A percentile compares a stretch with the other conserved stretches of the same genome.
Evolutionary conservation across 2,329 filamentous ascomycete species (phyloP).

Genomic region (Ustilaginoidea virens): DNA sequence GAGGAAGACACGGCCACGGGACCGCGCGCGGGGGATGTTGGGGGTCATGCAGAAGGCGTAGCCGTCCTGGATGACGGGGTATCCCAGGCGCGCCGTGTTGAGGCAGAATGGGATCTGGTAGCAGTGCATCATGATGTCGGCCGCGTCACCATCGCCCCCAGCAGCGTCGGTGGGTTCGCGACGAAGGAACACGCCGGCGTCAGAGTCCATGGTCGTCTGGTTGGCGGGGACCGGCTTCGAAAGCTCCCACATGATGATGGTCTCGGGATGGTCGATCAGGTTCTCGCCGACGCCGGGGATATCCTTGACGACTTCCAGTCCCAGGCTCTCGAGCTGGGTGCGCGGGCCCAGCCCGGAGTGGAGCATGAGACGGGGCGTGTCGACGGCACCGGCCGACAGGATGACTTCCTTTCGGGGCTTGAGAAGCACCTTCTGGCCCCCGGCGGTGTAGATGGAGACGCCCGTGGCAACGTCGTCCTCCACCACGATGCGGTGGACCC

Average conservation of each 20-base stretch:
- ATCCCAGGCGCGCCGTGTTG: slow-evolving; percentile 72
- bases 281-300: slow-evolving; percentile 46
- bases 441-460: slow-evolving; percentile 47
- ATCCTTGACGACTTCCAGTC: slow-evolving; percentile 39
- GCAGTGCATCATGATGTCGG: slow-evolving; percentile 92
- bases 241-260: slow-evolving; percentile 57
- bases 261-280: slow-evolving; percentile 44
- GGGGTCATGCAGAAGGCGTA: slow-evolving; percentile 90
- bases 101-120: slow-evolving; percentile 88
- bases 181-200: slow-evolving; percentile 77
- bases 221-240: slow-evolving; percentile 60
- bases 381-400: slow-evolving; percentile 64
- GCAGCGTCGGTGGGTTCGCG: slow-evolving; percentile 55
- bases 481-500: slow-evolving; percentile 72
- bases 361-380: slow-evolving; percentile 56
- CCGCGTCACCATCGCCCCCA: slow-evolving; percentile 55
- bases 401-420: slow-evolving; percentile 61
- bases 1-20: slow-evolving; percentile 62
- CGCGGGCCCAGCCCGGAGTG: slow-evolving; percentile 41
- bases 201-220: slow-evolving; percentile 83
- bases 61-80: slow-evolving; percentile 43
- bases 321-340: slow-evolving; percentile 34
- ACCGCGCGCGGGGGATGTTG: slow-evolving; percentile 73
- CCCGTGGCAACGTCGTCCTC: slow-evolving; percentile 55
- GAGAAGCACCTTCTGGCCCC: slow-evolving; percentile 37